A percentile compares a stretch with the other conserved stretches of the same genome.
Conservation (phyloP, 2,329 filamentous ascomycete genomes). For the Fusarium avenaceum region DNA sequence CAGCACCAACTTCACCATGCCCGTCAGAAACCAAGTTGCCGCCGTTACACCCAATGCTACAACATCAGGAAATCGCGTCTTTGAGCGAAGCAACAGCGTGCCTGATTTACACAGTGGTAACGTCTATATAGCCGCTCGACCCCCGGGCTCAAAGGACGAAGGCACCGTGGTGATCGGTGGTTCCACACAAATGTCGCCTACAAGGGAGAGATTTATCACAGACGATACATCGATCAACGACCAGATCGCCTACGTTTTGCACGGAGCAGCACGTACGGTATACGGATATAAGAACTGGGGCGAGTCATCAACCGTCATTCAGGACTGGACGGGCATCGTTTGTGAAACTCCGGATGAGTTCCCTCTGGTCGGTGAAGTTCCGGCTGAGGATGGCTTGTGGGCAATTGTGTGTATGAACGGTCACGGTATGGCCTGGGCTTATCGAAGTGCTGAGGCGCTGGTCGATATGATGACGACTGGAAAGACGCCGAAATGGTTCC, state of each 20-base stretch:
- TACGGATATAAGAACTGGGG: slow-evolving; percentile 31
- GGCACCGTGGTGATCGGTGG: slow-evolving; percentile 26
- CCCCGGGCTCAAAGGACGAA: slow-evolving; percentile 11
- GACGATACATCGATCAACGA: slow-evolving; percentile 29
- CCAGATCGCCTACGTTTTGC: slow-evolving; percentile 14
- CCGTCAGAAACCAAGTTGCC: slow-evolving; percentile 22
- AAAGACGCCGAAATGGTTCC: slow-evolving; percentile 32
- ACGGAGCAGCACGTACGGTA: slow-evolving; percentile 21
- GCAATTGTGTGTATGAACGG: slow-evolving; percentile 36
- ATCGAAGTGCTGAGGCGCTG: slow-evolving; percentile 30
- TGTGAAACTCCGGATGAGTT: slow-evolving; percentile 29
- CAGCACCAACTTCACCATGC: slow-evolving; percentile 33
- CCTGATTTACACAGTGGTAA: slow-evolving; percentile 25
- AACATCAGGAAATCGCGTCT: neutral
- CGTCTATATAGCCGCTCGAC: slow-evolving; percentile 28
- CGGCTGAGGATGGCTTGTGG: slow-evolving; percentile 31
- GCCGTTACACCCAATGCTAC: slow-evolving; percentile 12
- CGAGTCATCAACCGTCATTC: slow-evolving; percentile 18
- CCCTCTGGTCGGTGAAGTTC: slow-evolving; percentile 21
- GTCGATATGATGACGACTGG: slow-evolving; percentile 36
- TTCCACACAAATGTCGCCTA: slow-evolving; percentile 29
- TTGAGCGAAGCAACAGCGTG: slow-evolving; percentile 22
- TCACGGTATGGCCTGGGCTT: slow-evolving; percentile 32
- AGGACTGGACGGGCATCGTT: slow-evolving; percentile 29
- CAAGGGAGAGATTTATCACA: slow-evolving; percentile 7